These are phyloP conservation scores for Jaapia argillacea DNA, from an alignment of 768 basidiomycete species.

Conservation along the genomic window DNA sequence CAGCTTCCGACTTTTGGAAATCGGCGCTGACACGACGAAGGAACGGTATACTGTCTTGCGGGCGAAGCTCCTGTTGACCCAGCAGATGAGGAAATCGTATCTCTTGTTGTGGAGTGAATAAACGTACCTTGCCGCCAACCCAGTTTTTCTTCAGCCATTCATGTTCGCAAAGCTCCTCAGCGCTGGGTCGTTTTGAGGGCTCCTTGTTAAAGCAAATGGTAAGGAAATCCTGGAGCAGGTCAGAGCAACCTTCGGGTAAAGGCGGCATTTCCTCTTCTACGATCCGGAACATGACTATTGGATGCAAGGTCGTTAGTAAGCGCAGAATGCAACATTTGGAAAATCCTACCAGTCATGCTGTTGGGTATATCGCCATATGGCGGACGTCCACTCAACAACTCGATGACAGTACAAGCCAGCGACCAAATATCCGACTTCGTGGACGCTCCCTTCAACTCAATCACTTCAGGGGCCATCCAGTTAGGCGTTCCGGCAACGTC, in stretches of 20 bases:
- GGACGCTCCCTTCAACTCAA: slow-evolving; percentile 90
- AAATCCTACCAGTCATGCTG: slow-evolving; percentile 70
- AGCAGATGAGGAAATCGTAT: neutral
- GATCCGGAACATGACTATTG: slow-evolving; percentile 94
- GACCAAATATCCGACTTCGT: slow-evolving; percentile 95
- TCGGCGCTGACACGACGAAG: slow-evolving; percentile 86
- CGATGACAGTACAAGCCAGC: slow-evolving; percentile 88
- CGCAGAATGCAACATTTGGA: slow-evolving; percentile 4
- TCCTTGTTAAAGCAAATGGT: slow-evolving; percentile 87
- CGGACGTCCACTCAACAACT: slow-evolving; percentile 85
- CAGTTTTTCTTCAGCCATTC: slow-evolving; percentile 81
- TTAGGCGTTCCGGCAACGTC: slow-evolving; percentile 93
- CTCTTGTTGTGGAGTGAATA: neutral
- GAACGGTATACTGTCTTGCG: slow-evolving; percentile 94
- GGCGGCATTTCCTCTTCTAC: slow-evolving; percentile 91
- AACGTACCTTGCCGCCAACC: slow-evolving; percentile 66
- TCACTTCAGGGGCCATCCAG: slow-evolving; percentile 99
- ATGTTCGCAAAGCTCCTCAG: slow-evolving; percentile 81
- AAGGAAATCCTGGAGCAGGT: slow-evolving; percentile 72
- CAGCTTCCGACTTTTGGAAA: slow-evolving; percentile 58
- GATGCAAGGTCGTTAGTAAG: slow-evolving; percentile 8
- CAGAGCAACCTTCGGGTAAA: slow-evolving; percentile 70
- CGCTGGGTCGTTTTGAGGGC: slow-evolving; percentile 72
- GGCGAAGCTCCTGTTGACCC: slow-evolving; percentile 56
- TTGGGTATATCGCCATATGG: slow-evolving; percentile 88